Conservation (phyloP, 1,284 basidiomycete genomes). For the Ganoderma boninense region DNA sequence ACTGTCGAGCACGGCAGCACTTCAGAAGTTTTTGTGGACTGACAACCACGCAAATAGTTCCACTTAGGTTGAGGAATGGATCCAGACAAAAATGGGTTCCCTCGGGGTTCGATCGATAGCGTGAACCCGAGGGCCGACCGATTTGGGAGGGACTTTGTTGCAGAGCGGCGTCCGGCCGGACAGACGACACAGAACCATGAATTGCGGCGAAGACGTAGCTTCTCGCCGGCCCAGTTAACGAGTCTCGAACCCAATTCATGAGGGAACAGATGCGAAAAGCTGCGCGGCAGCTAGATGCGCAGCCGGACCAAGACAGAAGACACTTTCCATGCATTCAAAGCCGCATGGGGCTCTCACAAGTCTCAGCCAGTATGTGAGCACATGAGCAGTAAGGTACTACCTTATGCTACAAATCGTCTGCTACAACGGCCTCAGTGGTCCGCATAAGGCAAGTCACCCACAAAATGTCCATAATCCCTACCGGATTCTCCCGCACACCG, state of each 20-base stretch:
- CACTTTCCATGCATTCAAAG: neutral
- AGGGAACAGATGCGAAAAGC: neutral
- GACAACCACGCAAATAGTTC: neutral
- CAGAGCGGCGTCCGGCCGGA: neutral
- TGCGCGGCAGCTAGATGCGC: neutral
- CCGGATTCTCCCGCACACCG: neutral
- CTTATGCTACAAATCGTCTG: slow-evolving; percentile 1
- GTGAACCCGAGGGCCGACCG: neutral
- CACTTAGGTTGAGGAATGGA: neutral
- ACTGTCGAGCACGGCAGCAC: neutral
- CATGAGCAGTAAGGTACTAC: neutral
- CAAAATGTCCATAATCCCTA: neutral
- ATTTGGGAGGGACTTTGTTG: neutral
- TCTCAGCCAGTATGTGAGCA: neutral
- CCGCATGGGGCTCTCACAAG: neutral
- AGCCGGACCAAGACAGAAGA: neutral
- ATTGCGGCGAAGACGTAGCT: neutral
- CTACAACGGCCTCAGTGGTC: neutral
- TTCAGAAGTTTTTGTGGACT: neutral
- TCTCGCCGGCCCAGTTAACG: neutral
- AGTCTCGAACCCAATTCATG: neutral
- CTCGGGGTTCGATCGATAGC: neutral
- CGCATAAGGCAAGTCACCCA: neutral
- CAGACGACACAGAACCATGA: neutral
- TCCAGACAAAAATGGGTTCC: neutral